Percentiles rank a stretch among this genome's conserved stretches.
Conservation (phyloP, 306 rosid species). For the Mimosa bimucronata region DNA sequence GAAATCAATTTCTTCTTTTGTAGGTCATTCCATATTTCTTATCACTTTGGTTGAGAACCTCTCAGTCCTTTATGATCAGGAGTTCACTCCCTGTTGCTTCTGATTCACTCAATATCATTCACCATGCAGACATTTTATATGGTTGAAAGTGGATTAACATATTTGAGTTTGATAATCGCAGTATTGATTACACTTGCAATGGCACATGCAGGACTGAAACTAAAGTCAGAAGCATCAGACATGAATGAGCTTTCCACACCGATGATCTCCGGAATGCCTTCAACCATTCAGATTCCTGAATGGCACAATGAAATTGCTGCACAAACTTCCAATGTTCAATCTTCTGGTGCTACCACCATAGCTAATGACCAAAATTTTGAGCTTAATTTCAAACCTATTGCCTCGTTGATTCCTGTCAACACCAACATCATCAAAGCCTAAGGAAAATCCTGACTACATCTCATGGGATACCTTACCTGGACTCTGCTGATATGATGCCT, state of each 20-base stretch:
- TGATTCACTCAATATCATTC: neutral
- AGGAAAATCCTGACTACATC: conserved; percentile 48
- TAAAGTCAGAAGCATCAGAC: conserved; percentile 38
- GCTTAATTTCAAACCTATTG: conserved; percentile 61
- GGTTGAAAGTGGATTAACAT: neutral
- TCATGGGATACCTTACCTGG: conserved; percentile 80
- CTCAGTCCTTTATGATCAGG: neutral
- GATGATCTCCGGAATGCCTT: conserved; percentile 53
- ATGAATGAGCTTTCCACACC: conserved; percentile 61
- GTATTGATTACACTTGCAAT: neutral
- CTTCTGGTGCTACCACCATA: conserved; percentile 43
- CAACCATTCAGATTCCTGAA: conserved; percentile 46
- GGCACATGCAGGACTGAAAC: conserved; percentile 40
- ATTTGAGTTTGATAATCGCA: neutral
- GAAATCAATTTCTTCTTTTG: too few relatives aligned
- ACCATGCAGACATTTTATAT: too few relatives aligned
- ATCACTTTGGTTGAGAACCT: neutral
- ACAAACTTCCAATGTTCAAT: conserved; percentile 50
- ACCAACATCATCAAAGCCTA: conserved; percentile 43
- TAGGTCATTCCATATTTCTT: too few relatives aligned
- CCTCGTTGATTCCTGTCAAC: conserved; percentile 65
- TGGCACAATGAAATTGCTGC: conserved; percentile 49
- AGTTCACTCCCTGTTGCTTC: neutral
- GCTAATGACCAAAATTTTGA: conserved; percentile 47
- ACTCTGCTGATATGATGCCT: conserved; percentile 51